phyloP scores from a whole-genome alignment of 1,284 basidiomycete species.

The Vanrija sp. region DNA sequence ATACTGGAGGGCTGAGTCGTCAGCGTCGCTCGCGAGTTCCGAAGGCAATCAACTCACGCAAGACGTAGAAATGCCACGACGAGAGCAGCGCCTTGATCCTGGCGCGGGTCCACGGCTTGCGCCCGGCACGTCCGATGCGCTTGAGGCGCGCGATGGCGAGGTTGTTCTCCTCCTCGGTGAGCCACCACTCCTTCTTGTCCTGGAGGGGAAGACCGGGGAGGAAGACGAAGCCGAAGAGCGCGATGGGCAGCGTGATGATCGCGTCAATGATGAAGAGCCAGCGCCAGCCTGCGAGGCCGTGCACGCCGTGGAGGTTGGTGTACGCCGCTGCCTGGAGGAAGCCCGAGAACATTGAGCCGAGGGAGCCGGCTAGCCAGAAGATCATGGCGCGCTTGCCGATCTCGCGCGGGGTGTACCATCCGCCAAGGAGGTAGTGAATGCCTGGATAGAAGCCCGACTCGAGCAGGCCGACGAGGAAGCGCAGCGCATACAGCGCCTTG shows the following conservation, averaged over 20 bases:
- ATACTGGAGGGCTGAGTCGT: conserved; percentile 25
- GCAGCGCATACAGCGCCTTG: conserved; percentile 26
- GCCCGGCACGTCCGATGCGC: conserved; percentile 20
- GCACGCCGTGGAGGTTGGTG: conserved; percentile 31
- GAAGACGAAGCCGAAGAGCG: conserved; percentile 36
- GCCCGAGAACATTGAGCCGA: conserved; percentile 37
- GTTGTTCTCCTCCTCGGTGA: conserved; percentile 20
- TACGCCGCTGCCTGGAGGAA: conserved; percentile 42
- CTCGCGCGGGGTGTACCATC: conserved; percentile 40
- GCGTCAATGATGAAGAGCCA: conserved; percentile 30
- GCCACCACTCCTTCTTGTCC: conserved; percentile 29
- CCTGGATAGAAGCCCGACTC: conserved; percentile 38
- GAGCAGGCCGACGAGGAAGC: conserved; percentile 35
- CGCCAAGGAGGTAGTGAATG: conserved; percentile 33
- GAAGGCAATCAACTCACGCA: conserved; percentile 22
- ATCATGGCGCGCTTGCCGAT: conserved; percentile 40
- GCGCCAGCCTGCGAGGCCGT: conserved; percentile 36
- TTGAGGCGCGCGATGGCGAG: conserved; percentile 26
- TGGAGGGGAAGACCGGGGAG: conserved; percentile 35
- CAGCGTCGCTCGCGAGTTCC: neutral
- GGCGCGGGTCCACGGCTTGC: conserved; percentile 22
- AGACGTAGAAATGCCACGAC: conserved; percentile 38
- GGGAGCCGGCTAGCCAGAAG: conserved; percentile 34
- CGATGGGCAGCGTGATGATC: conserved; percentile 38
- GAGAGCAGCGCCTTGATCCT: conserved; percentile 20